phyloP scores from a whole-genome alignment of 1,284 basidiomycete genomes.

The Ganoderma sinense region DNA sequence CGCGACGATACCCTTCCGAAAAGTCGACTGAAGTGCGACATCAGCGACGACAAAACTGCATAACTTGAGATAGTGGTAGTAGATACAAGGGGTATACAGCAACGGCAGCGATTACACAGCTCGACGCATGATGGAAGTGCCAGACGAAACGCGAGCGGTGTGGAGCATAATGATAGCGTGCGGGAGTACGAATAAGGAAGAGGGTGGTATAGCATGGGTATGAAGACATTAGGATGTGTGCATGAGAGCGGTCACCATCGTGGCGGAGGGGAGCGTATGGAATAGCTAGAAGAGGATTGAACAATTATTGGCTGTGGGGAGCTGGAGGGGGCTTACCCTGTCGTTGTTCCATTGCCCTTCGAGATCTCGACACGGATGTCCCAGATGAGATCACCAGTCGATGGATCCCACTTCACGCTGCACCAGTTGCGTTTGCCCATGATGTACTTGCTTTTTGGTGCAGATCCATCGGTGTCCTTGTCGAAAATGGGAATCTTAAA shows the following conservation, averaged over 20 bases:
- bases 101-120: conserved; percentile 13
- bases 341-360: conserved; percentile 82
- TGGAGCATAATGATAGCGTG: conserved; percentile 26
- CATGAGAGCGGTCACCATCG: conserved; percentile 46
- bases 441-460: conserved; percentile 76
- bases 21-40: too few species aligned
- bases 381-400: conserved; percentile 79
- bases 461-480: conserved; percentile 78
- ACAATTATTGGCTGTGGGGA: neutral
- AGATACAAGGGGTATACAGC: conserved; percentile 30
- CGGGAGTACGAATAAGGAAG: neutral
- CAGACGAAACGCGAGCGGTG: conserved; percentile 12
- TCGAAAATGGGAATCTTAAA: conserved; percentile 80
- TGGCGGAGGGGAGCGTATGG: conserved; percentile 56
- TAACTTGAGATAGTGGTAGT: conserved; percentile 13
- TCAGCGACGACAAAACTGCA: too few species aligned
- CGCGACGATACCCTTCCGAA: too few species aligned
- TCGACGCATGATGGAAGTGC: neutral
- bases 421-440: conserved; percentile 95
- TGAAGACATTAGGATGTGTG: neutral
- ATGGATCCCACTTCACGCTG: conserved; percentile 68
- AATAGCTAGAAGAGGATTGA: conserved; percentile 26
- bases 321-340: conserved; percentile 55
- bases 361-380: conserved; percentile 88
- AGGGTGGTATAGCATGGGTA: neutral